phyloP scores from a whole-genome alignment of 352 stramenopile species.

The Elongisporangium anandrum region DNA sequence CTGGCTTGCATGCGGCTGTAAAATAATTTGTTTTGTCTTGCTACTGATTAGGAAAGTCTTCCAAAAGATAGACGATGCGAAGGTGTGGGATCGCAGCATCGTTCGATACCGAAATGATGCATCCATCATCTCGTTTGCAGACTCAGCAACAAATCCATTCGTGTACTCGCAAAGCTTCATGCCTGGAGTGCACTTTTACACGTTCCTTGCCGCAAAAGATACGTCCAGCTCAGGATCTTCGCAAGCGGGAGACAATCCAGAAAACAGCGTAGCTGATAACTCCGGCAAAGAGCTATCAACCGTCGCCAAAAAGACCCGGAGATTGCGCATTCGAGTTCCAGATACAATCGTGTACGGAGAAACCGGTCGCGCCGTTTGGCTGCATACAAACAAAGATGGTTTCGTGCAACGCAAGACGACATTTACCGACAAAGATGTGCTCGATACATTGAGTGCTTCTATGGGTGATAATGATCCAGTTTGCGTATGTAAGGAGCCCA shows the following conservation, averaged over 20 bases:
- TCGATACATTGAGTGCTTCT: slow-evolving; percentile 53
- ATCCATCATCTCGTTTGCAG: slow-evolving; percentile 55
- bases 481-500: slow-evolving; percentile 71
- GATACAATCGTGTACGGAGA: slow-evolving; percentile 83
- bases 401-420: slow-evolving; percentile 56
- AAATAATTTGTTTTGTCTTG: neutral
- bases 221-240: neutral
- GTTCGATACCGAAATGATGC: slow-evolving; percentile 53
- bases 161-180: slow-evolving; percentile 63
- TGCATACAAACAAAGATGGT: slow-evolving; percentile 69
- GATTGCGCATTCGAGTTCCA: slow-evolving; percentile 65
- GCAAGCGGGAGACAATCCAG: slow-evolving; percentile 6
- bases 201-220: slow-evolving; percentile 63
- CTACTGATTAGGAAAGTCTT: slow-evolving; percentile 7
- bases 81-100: slow-evolving; percentile 20
- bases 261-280: neutral
- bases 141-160: slow-evolving; percentile 33
- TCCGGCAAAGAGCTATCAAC: neutral
- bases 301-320: slow-evolving; percentile 5
- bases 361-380: slow-evolving; percentile 58
- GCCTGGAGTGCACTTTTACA: slow-evolving; percentile 77
- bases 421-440: slow-evolving; percentile 67
- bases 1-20: too few species aligned
- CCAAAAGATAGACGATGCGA: slow-evolving; percentile 2
- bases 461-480: slow-evolving; percentile 36